phyloP scores from a whole-genome alignment of 805 yeast genomes.

The Myxozyma neglecta region DNA sequence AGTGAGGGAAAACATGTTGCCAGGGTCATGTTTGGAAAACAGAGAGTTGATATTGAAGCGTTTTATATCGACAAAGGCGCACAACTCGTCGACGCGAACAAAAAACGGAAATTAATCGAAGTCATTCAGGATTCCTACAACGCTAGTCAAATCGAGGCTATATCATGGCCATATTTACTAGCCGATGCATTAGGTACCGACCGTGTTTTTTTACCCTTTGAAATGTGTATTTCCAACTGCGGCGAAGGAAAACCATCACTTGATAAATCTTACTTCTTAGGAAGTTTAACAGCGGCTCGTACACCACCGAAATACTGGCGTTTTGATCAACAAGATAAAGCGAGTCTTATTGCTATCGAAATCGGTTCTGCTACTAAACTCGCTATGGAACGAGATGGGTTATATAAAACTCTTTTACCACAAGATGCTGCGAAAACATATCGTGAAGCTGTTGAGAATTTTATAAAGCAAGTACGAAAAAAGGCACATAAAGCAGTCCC shows the following conservation, averaged over 20 bases:
- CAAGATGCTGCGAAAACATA: conserved; percentile 30
- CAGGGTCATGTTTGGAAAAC: conserved; percentile 23
- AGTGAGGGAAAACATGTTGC: conserved; percentile 16
- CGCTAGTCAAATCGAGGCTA: conserved; percentile 17
- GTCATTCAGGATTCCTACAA: conserved; percentile 22
- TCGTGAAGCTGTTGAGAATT: conserved; percentile 17
- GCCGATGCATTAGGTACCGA: conserved; percentile 16
- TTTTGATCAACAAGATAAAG: conserved; percentile 19
- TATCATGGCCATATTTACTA: conserved; percentile 25
- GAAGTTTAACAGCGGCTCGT: conserved; percentile 20
- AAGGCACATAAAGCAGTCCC: conserved; percentile 27
- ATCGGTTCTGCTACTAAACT: conserved; percentile 25
- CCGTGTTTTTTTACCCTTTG: conserved; percentile 12
- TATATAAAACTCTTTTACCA: conserved; percentile 23
- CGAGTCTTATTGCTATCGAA: conserved; percentile 19
- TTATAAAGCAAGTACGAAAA: conserved; percentile 25
- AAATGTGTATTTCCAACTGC: conserved; percentile 21
- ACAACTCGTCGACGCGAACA: not conserved
- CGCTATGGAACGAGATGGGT: conserved; percentile 10
- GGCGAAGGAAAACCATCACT: conserved; percentile 17
- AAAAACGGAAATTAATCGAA: conserved; percentile 17
- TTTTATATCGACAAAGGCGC: conserved; percentile 21
- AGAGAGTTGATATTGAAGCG: conserved; percentile 27
- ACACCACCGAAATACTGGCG: conserved; percentile 25
- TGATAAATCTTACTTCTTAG: conserved; percentile 26